phyloP scores from a whole-genome alignment of 2,329 filamentous ascomycete genomes.

The Didymella exigua region DNA sequence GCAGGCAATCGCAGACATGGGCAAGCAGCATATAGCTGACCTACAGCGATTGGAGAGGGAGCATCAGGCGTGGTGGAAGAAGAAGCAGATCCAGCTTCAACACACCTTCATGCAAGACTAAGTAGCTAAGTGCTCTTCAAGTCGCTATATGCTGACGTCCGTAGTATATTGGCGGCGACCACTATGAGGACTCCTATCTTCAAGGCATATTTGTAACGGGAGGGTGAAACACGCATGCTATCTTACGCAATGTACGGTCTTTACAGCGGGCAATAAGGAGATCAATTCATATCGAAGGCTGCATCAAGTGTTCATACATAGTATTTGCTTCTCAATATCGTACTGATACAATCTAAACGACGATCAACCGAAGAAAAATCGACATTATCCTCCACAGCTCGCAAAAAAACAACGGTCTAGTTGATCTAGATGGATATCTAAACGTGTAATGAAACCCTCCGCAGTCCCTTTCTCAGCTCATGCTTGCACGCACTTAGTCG shows the following conservation, averaged over 20 bases:
- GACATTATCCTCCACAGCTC: neutral
- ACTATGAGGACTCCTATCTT: neutral
- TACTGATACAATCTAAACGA: slow-evolving; percentile 6
- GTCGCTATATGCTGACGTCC: neutral
- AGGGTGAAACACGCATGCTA: neutral
- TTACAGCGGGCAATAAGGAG: neutral
- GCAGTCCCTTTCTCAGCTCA: neutral
- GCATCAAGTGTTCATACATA: neutral
- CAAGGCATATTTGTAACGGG: neutral
- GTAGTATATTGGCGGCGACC: neutral
- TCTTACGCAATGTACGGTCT: neutral
- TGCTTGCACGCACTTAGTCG: slow-evolving; percentile 28
- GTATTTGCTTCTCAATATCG: neutral
- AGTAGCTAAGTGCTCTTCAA: neutral
- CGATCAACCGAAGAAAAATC: neutral
- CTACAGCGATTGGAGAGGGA: slow-evolving; percentile 30
- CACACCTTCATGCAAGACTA: slow-evolving; percentile 23
- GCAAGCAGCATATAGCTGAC: slow-evolving; percentile 26
- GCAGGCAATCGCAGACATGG: slow-evolving; percentile 24
- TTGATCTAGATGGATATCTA: slow-evolving; percentile 43
- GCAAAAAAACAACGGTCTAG: slow-evolving; percentile 24
- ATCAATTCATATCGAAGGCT: neutral
- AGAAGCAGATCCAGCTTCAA: slow-evolving; percentile 31
- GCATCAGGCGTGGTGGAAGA: slow-evolving; percentile 31
- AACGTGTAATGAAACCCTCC: slow-evolving; percentile 20